Percentiles rank a stretch among this genome's conserved stretches.
Conservation (phyloP, 2,329 filamentous ascomycete species). For the Microthyrium microscopicum region DNA sequence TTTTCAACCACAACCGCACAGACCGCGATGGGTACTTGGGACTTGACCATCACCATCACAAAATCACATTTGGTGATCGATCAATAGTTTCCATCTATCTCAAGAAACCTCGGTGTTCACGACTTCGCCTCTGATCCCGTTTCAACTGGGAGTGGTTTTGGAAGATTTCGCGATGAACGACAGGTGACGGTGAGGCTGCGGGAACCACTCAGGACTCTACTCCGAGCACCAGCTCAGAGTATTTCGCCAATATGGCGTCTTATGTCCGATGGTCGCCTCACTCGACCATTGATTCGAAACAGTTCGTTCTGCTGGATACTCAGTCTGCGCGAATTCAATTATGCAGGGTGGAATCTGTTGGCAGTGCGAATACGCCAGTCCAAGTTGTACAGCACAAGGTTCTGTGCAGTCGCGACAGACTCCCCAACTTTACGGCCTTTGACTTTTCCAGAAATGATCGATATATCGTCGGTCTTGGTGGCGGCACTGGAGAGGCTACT, state of each 20-base stretch:
- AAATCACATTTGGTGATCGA: too few species aligned
- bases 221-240: too few species aligned
- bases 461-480: slow-evolving; percentile 58
- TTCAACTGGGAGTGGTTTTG: too few species aligned
- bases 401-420: slow-evolving; percentile 34
- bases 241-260: slow-evolving; percentile 38
- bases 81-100: too few species aligned
- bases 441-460: slow-evolving; percentile 47
- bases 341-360: slow-evolving; percentile 29
- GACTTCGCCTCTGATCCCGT: too few species aligned
- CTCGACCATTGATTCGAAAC: slow-evolving; percentile 33
- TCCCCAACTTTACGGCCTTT: slow-evolving; percentile 46
- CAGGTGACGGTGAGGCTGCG: too few species aligned
- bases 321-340: slow-evolving; percentile 41
- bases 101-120: too few species aligned
- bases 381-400: slow-evolving; percentile 34
- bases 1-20: too few species aligned
- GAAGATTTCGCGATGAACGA: too few species aligned
- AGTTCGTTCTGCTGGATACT: slow-evolving; percentile 46
- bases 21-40: too few species aligned
- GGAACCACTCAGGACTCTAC: too few species aligned
- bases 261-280: slow-evolving; percentile 48
- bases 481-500: slow-evolving; percentile 57
- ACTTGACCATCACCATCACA: too few species aligned
- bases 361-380: slow-evolving; percentile 21